Evolutionary conservation across 106 monocot genomes (phyloP).

Genomic region (Dendrobium nobile): DNA sequence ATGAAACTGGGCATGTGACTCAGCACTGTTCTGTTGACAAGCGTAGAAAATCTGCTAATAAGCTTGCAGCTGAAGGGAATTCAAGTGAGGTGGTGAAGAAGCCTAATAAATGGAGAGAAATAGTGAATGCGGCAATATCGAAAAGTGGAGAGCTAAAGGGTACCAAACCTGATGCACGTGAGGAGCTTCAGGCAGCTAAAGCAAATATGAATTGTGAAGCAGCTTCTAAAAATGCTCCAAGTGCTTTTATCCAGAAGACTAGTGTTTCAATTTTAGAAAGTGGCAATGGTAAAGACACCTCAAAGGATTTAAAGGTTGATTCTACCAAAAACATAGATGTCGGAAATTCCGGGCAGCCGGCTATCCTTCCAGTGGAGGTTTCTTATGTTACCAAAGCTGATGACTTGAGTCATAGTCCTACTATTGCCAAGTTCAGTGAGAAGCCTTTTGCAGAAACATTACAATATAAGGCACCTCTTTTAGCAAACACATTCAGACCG

Average conservation of each 20-base stretch:
- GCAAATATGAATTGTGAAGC: conserved; percentile 1
- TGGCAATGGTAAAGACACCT: not conserved
- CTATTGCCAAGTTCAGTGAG: conserved; percentile 1
- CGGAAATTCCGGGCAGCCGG: not conserved
- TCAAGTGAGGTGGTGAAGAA: conserved; percentile 29
- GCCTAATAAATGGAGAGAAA: conserved; percentile 33
- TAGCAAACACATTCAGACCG: not conserved
- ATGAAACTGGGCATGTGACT: conserved; percentile 62
- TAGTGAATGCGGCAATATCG: not conserved
- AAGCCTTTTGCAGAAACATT: not conserved
- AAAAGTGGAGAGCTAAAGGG: conserved; percentile 1
- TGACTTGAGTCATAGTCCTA: not conserved
- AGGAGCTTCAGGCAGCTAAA: not conserved
- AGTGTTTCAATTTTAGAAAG: not conserved
- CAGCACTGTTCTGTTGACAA: conserved; percentile 56
- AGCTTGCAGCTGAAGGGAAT: conserved; percentile 41
- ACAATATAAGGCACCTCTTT: not conserved
- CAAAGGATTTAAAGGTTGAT: not conserved
- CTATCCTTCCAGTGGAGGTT: not conserved
- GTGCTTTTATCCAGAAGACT: not conserved
- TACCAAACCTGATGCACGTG: conserved; percentile 5
- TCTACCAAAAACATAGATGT: not conserved
- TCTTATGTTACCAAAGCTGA: not conserved
- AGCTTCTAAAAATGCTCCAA: not conserved
- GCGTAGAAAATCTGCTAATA: conserved; percentile 37